These are phyloP conservation scores for Trametopsis cervina DNA, from an alignment of 768 basidiomycete genomes.

Conservation along the genomic window DNA sequence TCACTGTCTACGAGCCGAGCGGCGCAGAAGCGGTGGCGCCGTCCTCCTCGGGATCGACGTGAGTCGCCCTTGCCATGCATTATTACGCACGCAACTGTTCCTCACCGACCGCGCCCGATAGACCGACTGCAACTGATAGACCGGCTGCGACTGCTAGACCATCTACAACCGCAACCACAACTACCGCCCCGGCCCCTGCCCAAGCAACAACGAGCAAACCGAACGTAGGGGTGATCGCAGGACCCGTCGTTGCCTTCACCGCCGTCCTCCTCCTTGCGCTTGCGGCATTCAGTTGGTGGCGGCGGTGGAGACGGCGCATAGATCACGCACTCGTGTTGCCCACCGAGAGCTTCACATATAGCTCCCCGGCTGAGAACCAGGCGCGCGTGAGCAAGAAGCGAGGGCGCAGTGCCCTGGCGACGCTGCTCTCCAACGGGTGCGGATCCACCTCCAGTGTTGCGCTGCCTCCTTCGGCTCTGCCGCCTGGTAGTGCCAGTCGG, in stretches of 20 bases:
- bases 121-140: neutral
- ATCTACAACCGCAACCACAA: neutral
- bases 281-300: neutral
- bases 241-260: slow-evolving; percentile 13
- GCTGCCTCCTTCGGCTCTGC: neutral
- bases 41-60: neutral
- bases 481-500: neutral
- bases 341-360: neutral
- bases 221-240: slow-evolving; percentile 15
- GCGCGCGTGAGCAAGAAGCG: neutral
- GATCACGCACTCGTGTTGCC: neutral
- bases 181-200: neutral
- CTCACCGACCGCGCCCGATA: neutral
- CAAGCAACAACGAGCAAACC: neutral
- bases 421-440: neutral
- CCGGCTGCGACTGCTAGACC: neutral
- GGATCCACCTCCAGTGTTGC: neutral
- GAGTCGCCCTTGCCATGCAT: neutral
- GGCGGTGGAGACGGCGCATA: neutral
- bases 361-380: neutral
- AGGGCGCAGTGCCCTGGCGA: neutral
- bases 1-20: slow-evolving; percentile 5
- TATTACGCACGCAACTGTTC: neutral
- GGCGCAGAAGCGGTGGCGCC: neutral
- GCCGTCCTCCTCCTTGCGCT: slow-evolving; percentile 3